Base-by-base conservation (phyloP, 2,329 filamentous ascomycete species). In the Chaetomium globosum region DNA sequence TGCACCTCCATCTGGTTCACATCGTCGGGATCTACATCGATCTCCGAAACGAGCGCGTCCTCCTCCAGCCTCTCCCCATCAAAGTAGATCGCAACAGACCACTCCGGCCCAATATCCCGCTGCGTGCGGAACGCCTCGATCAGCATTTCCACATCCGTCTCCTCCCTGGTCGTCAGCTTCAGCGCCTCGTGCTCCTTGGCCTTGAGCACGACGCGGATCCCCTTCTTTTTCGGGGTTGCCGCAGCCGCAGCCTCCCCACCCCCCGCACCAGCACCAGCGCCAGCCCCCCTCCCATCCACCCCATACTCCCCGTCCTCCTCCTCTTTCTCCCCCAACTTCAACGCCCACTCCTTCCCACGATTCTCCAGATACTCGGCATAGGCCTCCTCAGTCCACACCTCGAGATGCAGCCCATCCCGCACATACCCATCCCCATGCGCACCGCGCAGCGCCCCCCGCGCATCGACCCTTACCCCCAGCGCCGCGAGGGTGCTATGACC, bases 1-100 rank as follows among this genome's bases (percentile, higher is more conserved):
- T 89, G 82, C 26, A 95, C 89, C 75, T 96, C 92, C 39, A 96
- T 79, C 31, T 84, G 82, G 74, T 94, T 91, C 79, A 88, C 82
- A 71, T 96, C 89, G 13, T 72, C 71, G 26, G 59, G 59, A 54
- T 86, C 86, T 49, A 96, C 85, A 21, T 92, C 92, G 2, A 87
- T 83, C 43, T 90, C 87, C 53, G 81, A 80, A 54, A 95, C 81
- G 1, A 82, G 84, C 33, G 80, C 78, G 1, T 86, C 80, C 21
- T 85, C 82, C 16, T 88, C 84, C 31, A 96, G 78, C 55, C 80
- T 79, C 59, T 93, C 91, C 16, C 92, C 92, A 71, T 96, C 92
- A 75, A 92, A 93, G 70, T 83, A 80, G 12, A 96, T 78, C 46
- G 82, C 81, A 3, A 95, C 78, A 0, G 81, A 75, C 69, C 81